A percentile compares a stretch with the other conserved stretches of the same genome.
Conservation (phyloP, 2,329 filamentous ascomycete genomes). For the Fusarium sp. region DNA sequence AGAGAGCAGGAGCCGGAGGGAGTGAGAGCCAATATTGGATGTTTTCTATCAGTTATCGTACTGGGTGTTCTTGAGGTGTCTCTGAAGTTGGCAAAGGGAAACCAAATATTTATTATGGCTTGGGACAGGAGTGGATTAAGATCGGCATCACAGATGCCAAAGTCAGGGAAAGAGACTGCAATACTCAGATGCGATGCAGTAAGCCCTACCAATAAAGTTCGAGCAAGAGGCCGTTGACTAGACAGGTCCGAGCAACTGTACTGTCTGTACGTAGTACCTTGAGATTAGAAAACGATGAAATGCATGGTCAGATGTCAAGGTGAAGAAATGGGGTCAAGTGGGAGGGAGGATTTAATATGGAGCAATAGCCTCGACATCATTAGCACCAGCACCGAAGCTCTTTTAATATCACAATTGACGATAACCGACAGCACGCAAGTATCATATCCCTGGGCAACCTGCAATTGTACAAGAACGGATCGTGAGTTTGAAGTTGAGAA, state of each 20-base stretch:
- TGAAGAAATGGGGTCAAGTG: constrained; percentile 14
- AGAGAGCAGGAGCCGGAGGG: neutral
- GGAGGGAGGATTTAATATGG: neutral
- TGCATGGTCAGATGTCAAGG: constrained; percentile 17
- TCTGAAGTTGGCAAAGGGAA: constrained; percentile 2
- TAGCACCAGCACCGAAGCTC: constrained; percentile 3
- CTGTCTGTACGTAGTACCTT: neutral
- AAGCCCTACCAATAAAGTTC: constrained; percentile 3
- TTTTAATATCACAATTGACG: constrained; percentile 19
- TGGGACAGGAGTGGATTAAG: constrained; percentile 12
- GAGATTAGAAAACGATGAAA: constrained; percentile 4
- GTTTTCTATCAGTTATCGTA: constrained; percentile 5
- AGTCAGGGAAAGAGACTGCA: constrained; percentile 11
- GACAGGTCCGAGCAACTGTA: constrained; percentile 4
- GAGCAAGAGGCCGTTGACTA: constrained; percentile 5
- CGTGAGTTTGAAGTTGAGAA: constrained; percentile 13
- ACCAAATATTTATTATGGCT: constrained; percentile 3
- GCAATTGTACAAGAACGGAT: constrained; percentile 17
- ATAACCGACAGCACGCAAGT: constrained; percentile 2
- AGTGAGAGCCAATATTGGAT: neutral
- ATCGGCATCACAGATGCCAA: constrained; percentile 20
- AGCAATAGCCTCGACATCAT: neutral
- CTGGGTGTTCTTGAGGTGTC: neutral
- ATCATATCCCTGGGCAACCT: constrained; percentile 46
- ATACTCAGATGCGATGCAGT: constrained; percentile 9